A percentile compares a stretch with the other conserved stretches of the same genome.
Conservation (phyloP, 164 flowering plant genomes). For the Taxillus chinensis region DNA sequence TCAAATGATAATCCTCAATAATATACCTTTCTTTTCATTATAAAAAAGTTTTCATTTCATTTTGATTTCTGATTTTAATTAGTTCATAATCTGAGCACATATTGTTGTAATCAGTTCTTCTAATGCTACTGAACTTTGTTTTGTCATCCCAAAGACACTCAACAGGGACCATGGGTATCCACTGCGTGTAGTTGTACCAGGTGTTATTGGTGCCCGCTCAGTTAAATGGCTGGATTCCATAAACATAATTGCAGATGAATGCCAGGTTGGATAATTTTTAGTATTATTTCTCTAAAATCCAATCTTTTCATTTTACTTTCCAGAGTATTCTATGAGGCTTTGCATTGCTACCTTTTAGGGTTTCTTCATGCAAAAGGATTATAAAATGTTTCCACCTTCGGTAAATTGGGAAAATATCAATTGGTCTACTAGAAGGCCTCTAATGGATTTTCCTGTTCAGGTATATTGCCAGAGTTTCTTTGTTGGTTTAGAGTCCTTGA, state of each 20-base stretch:
- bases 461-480: constrained; percentile 19
- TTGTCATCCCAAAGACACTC: constrained; percentile 37
- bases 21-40: no score
- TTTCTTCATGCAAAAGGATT: constrained; percentile 98
- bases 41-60: no score
- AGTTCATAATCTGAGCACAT: no score
- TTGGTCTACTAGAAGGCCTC: constrained; percentile 86
- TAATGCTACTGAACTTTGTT: neutral
- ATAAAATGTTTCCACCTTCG: constrained; percentile 97
- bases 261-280: constrained; percentile 49
- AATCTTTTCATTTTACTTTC: neutral
- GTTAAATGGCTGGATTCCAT: constrained; percentile 93
- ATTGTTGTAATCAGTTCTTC: no score
- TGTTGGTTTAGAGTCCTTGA: neutral
- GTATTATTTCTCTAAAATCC: neutral
- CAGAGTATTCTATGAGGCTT: neutral
- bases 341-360: constrained; percentile 43
- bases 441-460: constrained; percentile 98
- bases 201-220: constrained; percentile 96
- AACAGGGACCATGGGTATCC: constrained; percentile 99
- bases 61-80: no score
- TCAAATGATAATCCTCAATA: no score
- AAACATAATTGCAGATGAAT: constrained; percentile 67
- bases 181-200: constrained; percentile 80
- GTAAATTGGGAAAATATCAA: constrained; percentile 91